Evolutionary conservation across 108 stramenopile species (phyloP), one percentile per base, ranked within the genome.

Genomic region (Pseudonitzschia delicatissima): DNA sequence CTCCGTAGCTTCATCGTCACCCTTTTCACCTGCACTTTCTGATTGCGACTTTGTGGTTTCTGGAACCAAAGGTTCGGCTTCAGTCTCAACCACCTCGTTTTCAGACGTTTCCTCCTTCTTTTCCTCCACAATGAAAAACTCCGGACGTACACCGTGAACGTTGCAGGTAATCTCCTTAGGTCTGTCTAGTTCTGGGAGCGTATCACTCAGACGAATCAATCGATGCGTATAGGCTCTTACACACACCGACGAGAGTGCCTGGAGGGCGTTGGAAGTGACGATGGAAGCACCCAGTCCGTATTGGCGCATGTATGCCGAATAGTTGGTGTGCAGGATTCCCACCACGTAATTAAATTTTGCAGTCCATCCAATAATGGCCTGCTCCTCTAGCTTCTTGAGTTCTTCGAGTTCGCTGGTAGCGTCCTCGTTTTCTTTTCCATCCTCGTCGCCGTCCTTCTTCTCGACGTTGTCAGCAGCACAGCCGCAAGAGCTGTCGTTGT

Each of bases 321-420:
- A 97, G 76, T 97, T 96, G 49, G 97, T 96, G 82, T 96, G 97
- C 5, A 88, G 76, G 57, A 94, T 79, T n/a, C 96, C 97, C 5
- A 96, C 84, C n/a, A 96, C 94, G 76, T 94, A 88, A 36, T 68
- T 63, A 65, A 96, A 97, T n/a, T 92, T 79, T 42, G 72, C 53
- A 11, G 84, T 80, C 97, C 97, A 97, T 58, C 90, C 82, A 45
- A 72, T 77, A 59, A 73, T 75, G 12, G 66, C 79, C 55, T 53
- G 48, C 20, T 77, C 59, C 52, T 48, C 23, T 25, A 27, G 15
- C 2, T 25, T n/a, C 5, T 28, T 23, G 45, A 13, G 31, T 50
- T 27, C 36, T 53, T 64, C 62, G 23, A 35, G 21, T 42, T 52
- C 23, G 51, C 18, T 21, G 51, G 12, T 26, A 26, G 0, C 26